phyloP scores from a whole-genome alignment of 2,329 filamentous ascomycete genomes.

The Nemania abortiva region DNA sequence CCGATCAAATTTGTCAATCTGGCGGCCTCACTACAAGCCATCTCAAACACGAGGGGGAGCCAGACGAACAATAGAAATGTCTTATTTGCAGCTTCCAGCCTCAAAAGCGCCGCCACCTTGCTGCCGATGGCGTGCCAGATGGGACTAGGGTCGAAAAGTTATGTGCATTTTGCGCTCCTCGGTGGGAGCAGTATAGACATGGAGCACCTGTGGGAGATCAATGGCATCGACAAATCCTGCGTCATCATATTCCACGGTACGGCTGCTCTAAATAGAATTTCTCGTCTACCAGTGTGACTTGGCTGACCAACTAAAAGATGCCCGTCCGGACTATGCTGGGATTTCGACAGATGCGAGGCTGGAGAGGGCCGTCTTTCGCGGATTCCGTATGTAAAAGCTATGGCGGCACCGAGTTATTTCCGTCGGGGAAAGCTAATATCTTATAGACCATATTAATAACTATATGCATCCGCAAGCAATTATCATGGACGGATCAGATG shows the following conservation, averaged over 20 bases:
- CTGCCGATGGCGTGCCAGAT: slow-evolving; percentile 90
- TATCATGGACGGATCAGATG: slow-evolving; percentile 74
- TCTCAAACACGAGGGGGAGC: slow-evolving; percentile 65
- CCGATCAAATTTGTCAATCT: slow-evolving; percentile 77
- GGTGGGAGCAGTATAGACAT: slow-evolving; percentile 78
- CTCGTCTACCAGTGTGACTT: slow-evolving; percentile 3
- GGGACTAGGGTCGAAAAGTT: slow-evolving; percentile 74
- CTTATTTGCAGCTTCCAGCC: slow-evolving; percentile 80
- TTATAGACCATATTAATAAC: slow-evolving; percentile 72
- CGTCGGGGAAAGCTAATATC: slow-evolving; percentile 39
- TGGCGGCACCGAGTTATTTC: neutral
- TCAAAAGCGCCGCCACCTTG: slow-evolving; percentile 78
- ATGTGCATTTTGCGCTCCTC: slow-evolving; percentile 85
- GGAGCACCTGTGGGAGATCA: slow-evolving; percentile 77
- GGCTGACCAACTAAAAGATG: slow-evolving; percentile 65
- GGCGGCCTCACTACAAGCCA: slow-evolving; percentile 70
- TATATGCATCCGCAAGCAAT: slow-evolving; percentile 83
- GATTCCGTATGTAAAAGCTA: slow-evolving; percentile 64
- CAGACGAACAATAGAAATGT: slow-evolving; percentile 74
- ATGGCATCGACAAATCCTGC: slow-evolving; percentile 81
- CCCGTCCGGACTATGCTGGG: slow-evolving; percentile 77
- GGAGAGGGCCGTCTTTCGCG: slow-evolving; percentile 71
- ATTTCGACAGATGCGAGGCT: slow-evolving; percentile 79
- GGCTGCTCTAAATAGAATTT: slow-evolving; percentile 34
- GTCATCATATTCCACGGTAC: slow-evolving; percentile 71